phyloP scores from a whole-genome alignment of 2,329 filamentous ascomycete genomes.

The Microcera coccophila region DNA sequence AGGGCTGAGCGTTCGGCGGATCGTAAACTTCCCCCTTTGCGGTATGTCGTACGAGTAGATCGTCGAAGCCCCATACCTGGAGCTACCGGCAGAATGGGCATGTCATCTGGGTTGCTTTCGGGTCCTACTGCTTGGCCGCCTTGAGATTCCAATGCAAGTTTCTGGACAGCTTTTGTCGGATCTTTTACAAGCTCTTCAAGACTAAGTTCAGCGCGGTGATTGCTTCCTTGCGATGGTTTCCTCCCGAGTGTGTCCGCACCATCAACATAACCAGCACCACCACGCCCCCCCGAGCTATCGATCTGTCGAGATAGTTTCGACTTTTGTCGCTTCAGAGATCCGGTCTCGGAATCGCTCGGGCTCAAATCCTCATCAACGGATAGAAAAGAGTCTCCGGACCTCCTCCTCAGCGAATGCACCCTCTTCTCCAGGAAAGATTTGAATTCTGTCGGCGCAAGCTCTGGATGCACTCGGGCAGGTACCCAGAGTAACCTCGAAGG shows the following conservation, averaged over 20 bases:
- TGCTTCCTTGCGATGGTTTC: conserved; percentile 60
- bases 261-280: conserved; percentile 67
- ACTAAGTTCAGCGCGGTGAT: conserved; percentile 58
- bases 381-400: conserved; percentile 69
- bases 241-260: conserved; percentile 76
- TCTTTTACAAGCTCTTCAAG: conserved; percentile 82
- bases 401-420: conserved; percentile 81
- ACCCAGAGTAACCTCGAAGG: conserved; percentile 91
- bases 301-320: conserved; percentile 95
- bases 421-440: conserved; percentile 93
- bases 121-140: conserved; percentile 40
- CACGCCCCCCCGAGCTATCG: conserved; percentile 61
- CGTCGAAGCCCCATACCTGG: conserved; percentile 77
- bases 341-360: conserved; percentile 54
- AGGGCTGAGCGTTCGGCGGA: conserved; percentile 72
- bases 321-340: conserved; percentile 76
- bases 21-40: conserved; percentile 77
- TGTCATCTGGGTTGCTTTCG: conserved; percentile 59
- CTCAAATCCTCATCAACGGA: conserved; percentile 50
- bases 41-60: conserved; percentile 88
- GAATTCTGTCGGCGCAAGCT: conserved; percentile 92
- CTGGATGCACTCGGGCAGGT: conserved; percentile 87
- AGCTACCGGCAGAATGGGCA: conserved; percentile 78
- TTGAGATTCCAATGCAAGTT: conserved; percentile 58
- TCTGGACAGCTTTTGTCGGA: conserved; percentile 66